A percentile compares a stretch with the other conserved stretches of the same genome.
Evolutionary conservation across 768 basidiomycete genomes (phyloP).

Genomic region (Pleurotus sapidus): DNA sequence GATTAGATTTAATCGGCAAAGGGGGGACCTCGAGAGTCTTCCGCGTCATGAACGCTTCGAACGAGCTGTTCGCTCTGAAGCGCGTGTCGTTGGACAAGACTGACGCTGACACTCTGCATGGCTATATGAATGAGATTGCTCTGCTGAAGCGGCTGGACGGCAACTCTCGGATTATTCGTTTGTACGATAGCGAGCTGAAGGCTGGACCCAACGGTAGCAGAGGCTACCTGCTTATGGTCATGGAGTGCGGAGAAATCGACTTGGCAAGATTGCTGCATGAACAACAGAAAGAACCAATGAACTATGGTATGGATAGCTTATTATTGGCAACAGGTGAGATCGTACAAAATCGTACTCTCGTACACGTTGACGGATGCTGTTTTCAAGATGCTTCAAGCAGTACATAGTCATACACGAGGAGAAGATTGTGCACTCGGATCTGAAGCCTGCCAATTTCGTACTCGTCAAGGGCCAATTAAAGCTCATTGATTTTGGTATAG

Average conservation of each 20-base stretch:
- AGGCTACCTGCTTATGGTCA: conserved; percentile 78
- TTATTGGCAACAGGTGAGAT: conserved; percentile 92
- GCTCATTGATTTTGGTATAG: conserved; percentile 99
- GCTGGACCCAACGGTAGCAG: conserved; percentile 67
- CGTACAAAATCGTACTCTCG: background rate
- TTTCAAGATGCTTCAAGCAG: conserved; percentile 91
- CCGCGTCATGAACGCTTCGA: conserved; percentile 76
- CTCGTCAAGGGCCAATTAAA: conserved; percentile 93
- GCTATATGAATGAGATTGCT: conserved; percentile 96
- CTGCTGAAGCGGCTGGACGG: conserved; percentile 92
- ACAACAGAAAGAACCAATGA: conserved; percentile 78
- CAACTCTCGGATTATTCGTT: conserved; percentile 86
- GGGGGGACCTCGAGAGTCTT: conserved; percentile 97
- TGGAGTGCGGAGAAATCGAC: conserved; percentile 98
- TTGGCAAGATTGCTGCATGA: conserved; percentile 81
- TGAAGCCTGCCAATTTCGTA: conserved; percentile 98
- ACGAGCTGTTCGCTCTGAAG: conserved; percentile 87
- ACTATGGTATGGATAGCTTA: conserved; percentile 94
- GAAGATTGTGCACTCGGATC: conserved; percentile 97
- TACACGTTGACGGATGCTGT: background rate
- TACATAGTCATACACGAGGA: conserved; percentile 98
- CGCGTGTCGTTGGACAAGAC: conserved; percentile 87
- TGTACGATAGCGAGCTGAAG: conserved; percentile 90
- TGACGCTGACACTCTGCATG: conserved; percentile 84
- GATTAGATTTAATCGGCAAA: conserved; percentile 86